Base-by-base conservation (phyloP, 768 basidiomycete species). In the Paxillus ammoniavirescens region DNA sequence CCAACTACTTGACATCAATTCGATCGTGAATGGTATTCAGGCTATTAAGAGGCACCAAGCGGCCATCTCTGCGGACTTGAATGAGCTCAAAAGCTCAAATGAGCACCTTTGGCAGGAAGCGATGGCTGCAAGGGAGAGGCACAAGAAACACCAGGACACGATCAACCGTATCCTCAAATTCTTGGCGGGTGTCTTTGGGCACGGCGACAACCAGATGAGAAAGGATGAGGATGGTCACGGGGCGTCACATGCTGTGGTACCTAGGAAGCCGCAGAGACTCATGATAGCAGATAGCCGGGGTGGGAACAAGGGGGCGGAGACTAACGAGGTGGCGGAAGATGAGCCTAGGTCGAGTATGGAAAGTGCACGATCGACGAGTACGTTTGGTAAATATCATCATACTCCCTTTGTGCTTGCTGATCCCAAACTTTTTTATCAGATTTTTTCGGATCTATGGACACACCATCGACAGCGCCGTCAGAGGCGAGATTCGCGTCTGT, bases 161-260 rank as follows among this genome's bases (percentile, higher is more conserved):
- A 93, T 98, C 67, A 93, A 97, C 64, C 77, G 91, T 51, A 98
- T 99, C 56, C 81, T 99, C 58, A 89, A 93, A 55, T 98, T 99
- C 72, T 73, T 99, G 51, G 95, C 95, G 9, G 87, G 92, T 12
- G 88, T 98, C 3, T 98, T 98, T 72, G 88, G 89, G 12, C 80
- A 78, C 50, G 61, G 66, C 0, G 74, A 75, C 1, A 75, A 71
- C 43, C 69, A 75, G 54, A 76, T 68, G 48, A 68, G 63, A 42
- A 68, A 63, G 42, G 70, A 66, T 47, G 69, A 70, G 41, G 69
- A 63, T 38, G 58, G 60, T 30, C 64, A 69, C 36, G 62, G 71
- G 14, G 55, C 72, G 10, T 62, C 74, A 5, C 72, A 72, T 35
- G 72, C 77, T 26, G 79, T 82, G 2, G 72, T 84, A 7, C 77